Conservation (phyloP, 371 early-diverging fungal species). For the Mycotypha africana region DNA sequence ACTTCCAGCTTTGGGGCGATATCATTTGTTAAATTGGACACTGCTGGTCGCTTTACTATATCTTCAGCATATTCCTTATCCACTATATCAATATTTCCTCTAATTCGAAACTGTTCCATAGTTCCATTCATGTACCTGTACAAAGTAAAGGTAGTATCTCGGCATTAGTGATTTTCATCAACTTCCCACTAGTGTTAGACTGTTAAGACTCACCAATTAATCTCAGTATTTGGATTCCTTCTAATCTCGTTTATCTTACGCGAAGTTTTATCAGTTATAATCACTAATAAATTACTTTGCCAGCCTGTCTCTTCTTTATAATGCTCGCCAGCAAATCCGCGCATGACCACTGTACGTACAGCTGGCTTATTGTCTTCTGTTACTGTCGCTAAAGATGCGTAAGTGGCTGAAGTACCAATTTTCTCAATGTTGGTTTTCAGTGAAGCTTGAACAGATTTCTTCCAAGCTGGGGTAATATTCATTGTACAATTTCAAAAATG, state of each 20-base stretch:
- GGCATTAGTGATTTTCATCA: neutral
- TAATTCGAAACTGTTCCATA: constrained; percentile 32
- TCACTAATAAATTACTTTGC: constrained; percentile 32
- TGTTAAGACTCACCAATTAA: constrained; percentile 30
- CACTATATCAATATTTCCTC: constrained; percentile 12
- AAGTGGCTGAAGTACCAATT: constrained; percentile 25
- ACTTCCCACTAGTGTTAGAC: too few relatives aligned
- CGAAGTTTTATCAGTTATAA: constrained; percentile 34
- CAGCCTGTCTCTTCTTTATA: constrained; percentile 31
- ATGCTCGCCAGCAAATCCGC: constrained; percentile 44
- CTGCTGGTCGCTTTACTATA: too few relatives aligned
- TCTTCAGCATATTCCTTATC: constrained; percentile 2
- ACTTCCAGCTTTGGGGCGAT: neutral
- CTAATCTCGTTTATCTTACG: constrained; percentile 31
- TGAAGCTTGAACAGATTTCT: constrained; percentile 3
- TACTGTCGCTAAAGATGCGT: constrained; percentile 36
- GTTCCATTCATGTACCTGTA: constrained; percentile 34
- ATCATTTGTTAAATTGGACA: too few relatives aligned
- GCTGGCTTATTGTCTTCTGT: constrained; percentile 32
- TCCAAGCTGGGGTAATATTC: too few relatives aligned
- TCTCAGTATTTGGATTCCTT: constrained; percentile 25
- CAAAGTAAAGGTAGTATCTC: too few relatives aligned
- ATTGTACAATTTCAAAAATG: too few relatives aligned
- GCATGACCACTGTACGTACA: constrained; percentile 42
- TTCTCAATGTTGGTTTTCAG: constrained; percentile 31